Conservation (phyloP, 2,329 filamentous ascomycete genomes). For the Colletotrichum sublineola region DNA sequence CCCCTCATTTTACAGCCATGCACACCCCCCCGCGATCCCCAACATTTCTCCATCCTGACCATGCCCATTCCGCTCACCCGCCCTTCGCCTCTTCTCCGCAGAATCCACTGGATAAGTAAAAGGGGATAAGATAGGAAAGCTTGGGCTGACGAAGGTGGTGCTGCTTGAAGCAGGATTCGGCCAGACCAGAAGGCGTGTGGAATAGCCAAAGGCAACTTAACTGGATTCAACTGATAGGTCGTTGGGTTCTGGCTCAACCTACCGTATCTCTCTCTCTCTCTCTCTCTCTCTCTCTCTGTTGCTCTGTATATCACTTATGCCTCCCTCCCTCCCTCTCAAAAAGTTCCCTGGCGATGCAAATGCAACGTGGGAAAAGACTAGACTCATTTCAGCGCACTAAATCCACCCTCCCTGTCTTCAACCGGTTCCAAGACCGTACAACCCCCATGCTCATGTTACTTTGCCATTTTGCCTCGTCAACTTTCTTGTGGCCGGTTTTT, state of each 20-base stretch:
- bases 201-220: background rate
- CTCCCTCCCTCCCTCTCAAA: background rate
- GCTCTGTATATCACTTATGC: background rate
- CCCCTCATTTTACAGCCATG: slow-evolving; percentile 17
- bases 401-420: slow-evolving; percentile 15
- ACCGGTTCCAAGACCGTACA: slow-evolving; percentile 4
- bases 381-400: slow-evolving; percentile 27
- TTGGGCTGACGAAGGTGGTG: slow-evolving; percentile 1
- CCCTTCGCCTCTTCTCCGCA: slow-evolving; percentile 26
- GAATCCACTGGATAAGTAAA: slow-evolving; percentile 23
- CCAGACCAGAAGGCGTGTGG: background rate
- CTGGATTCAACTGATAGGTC: background rate
- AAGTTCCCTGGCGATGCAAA: slow-evolving; percentile 19
- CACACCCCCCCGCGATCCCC: slow-evolving; percentile 36
- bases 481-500: background rate
- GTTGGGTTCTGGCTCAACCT: background rate
- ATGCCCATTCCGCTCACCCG: slow-evolving; percentile 4
- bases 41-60: slow-evolving; percentile 30
- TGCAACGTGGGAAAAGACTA: slow-evolving; percentile 19
- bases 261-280: background rate
- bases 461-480: slow-evolving; percentile 31
- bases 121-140: background rate
- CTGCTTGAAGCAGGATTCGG: background rate
- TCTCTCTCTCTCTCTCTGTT: background rate
- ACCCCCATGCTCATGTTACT: slow-evolving; percentile 14